phyloP scores from a whole-genome alignment of 2,329 filamentous ascomycete genomes.

The Didymella keratinophila region DNA sequence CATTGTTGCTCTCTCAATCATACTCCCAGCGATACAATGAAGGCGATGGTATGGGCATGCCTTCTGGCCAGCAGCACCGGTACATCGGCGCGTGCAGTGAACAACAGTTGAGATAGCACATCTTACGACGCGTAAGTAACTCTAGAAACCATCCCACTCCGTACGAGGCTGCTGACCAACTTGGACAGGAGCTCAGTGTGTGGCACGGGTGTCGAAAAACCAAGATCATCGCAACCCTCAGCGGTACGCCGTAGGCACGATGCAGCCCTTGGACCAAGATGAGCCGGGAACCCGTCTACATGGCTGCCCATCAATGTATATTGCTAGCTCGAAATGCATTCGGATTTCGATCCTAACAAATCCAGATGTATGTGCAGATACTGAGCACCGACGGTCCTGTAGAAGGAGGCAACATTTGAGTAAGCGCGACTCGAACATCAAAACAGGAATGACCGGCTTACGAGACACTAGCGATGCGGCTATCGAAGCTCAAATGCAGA shows the following conservation, averaged over 20 bases:
- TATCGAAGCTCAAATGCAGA: neutral
- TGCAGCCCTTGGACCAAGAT: no score
- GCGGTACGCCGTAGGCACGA: neutral
- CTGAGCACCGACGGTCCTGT: constrained; percentile 5
- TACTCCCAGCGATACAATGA: neutral
- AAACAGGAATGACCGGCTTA: no score
- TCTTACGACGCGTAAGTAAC: neutral
- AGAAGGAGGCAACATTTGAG: constrained; percentile 9
- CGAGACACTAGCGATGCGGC: neutral
- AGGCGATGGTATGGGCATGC: neutral
- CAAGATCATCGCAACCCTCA: neutral
- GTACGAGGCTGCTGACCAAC: neutral
- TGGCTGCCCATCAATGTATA: neutral
- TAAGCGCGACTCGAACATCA: neutral
- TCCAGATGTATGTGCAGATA: constrained; percentile 5
- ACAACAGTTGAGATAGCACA: neutral
- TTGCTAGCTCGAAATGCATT: neutral
- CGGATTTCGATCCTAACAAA: no score
- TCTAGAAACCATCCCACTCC: neutral
- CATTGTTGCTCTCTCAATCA: neutral
- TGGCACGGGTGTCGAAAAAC: neutral
- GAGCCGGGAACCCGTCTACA: neutral
- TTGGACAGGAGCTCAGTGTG: neutral
- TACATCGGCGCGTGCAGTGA: neutral
- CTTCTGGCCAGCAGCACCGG: neutral